These are phyloP conservation scores for Fusarium hostae DNA, from an alignment of 2,329 filamentous ascomycete species.

Conservation along the genomic window DNA sequence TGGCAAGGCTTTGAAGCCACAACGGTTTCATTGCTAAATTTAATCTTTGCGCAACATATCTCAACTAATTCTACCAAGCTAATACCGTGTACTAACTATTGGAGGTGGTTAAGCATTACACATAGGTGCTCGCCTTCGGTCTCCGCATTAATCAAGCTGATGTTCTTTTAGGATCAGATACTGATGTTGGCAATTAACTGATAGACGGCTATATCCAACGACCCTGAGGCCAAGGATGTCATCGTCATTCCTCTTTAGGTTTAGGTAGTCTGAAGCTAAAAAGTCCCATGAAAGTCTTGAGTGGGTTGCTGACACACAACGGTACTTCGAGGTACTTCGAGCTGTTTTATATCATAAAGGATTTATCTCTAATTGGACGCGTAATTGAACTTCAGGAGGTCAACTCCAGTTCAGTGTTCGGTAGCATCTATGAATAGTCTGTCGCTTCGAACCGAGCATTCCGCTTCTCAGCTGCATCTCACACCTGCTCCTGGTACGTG, in stretches of 20 bases:
- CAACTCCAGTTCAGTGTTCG: neutral
- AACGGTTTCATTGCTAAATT: slow-evolving; percentile 29
- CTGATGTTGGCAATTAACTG: slow-evolving; percentile 24
- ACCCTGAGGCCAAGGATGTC: slow-evolving; percentile 9
- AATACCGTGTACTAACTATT: neutral
- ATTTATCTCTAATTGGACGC: neutral
- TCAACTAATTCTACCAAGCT: neutral
- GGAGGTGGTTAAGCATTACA: neutral
- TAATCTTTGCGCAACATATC: neutral
- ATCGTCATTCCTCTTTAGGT: slow-evolving; percentile 37
- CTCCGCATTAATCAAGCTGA: neutral
- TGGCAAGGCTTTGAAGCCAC: slow-evolving; percentile 28
- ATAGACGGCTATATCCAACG: slow-evolving; percentile 18
- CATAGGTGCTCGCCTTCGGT: neutral
- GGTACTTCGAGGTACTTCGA: slow-evolving; percentile 37
- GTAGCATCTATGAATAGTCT: neutral
- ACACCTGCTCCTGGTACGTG: slow-evolving; percentile 23
- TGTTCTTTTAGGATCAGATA: slow-evolving; percentile 1
- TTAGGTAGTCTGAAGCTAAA: slow-evolving; percentile 30
- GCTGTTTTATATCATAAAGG: neutral
- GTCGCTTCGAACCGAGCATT: neutral
- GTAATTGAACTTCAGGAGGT: neutral
- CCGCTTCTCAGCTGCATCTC: slow-evolving; percentile 9
- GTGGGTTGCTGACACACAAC: slow-evolving; percentile 37
- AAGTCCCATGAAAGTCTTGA: slow-evolving; percentile 17